Evolutionary conservation across 1,139 yeast genomes (phyloP), one percentile per base, ranked within the genome.

Genomic region (Sugiyamaella pinicola): DNA sequence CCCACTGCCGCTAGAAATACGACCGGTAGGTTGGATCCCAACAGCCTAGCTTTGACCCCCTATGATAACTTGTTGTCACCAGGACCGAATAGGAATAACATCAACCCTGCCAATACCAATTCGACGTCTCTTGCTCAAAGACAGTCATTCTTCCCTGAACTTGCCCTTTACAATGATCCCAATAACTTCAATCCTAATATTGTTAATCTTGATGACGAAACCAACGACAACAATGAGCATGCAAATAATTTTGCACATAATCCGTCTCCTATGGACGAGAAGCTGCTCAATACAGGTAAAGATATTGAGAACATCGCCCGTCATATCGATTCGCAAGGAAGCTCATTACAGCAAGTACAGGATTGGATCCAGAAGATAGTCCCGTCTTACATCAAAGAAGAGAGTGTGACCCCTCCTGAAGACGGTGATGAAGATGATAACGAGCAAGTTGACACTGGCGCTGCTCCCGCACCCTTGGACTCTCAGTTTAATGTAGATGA

Each of bases 301-400:
- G 58, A 64, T n/a, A 56, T 69, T 10, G 69, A 66, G 18, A 61
- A 64, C 37, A 55, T 69, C 19, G 55, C 64, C 13, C 54, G 57
- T 12, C 64, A 65, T 15, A 55, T 71, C 24, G 67, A 64, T 10
- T 47, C 59, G 22, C 71, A 70, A 44, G 72, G 67, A 21, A 55
- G 54, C 31, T 62, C 70, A 3, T 57, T 71, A 21, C 69, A 69
- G 53, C 65, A 60, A 37, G 69, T 71, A 5, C 70, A 69, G 52
- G 71, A 71, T 37, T 66, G 71, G 70, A 61, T 70, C n/a, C 57
- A 60, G 34, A 54, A 55, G 38, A 56, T 62, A 41, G 57, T 56
- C 13, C 64, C 65, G 7, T 47, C 51, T 13, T 59, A 53, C 17
- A 43, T 40, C 15, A 46, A 41, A 40, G 50, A 47, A 10, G 37